Base-by-base conservation (phyloP, 2,329 filamentous ascomycete genomes). In the Clonostachys sp. region DNA sequence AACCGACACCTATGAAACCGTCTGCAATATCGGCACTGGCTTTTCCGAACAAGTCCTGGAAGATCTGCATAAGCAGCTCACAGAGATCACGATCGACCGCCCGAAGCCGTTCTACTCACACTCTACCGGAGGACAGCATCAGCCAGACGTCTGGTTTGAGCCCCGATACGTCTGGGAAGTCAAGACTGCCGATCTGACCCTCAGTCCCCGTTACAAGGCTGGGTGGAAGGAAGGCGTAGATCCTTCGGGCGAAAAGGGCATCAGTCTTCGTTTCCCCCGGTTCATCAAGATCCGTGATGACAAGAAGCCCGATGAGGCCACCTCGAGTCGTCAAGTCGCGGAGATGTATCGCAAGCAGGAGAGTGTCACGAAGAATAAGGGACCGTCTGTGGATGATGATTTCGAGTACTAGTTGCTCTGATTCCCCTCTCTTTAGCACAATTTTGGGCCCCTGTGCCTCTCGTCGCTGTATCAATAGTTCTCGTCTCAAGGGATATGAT, bases 101-200 rank as follows among this genome's bases (percentile, higher is more conserved):
- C 82, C 92, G 2, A 99, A 99, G 62, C 94, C 94, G 0, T 99
- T 96, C 66, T 99, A 97, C 68, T 78, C 83, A 1, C 94, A 99
- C 66, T 91, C 87, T 5, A 72, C 78, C 0, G 89, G 89, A 45
- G 83, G 84, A 44, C 92, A 95, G 68, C 91, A 97, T 63, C 94
- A 99, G 65, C 94, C 94, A 2, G 94, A 99, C 64, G 91, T 99
- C 36, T 99, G 94, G 94, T 94, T 99, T 63, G 94, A 99, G 74
- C 89, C 94, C 13, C 83, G 84, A 40, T 86, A 87, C 58, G 94
- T 99, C 2, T 99, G 94, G 94, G 94, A 99, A 69, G 91, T 99
- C 56, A 95, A 92, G 74, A 95, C 92, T 12, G 94, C 94, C 2
- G 94, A 99, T 73, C 68, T 99, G 57, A 97, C 94, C 2, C 78